Evolutionary conservation across 2,329 filamentous ascomycete species (phyloP).

Genomic region (Magnaporthiopsis rhizophila): DNA sequence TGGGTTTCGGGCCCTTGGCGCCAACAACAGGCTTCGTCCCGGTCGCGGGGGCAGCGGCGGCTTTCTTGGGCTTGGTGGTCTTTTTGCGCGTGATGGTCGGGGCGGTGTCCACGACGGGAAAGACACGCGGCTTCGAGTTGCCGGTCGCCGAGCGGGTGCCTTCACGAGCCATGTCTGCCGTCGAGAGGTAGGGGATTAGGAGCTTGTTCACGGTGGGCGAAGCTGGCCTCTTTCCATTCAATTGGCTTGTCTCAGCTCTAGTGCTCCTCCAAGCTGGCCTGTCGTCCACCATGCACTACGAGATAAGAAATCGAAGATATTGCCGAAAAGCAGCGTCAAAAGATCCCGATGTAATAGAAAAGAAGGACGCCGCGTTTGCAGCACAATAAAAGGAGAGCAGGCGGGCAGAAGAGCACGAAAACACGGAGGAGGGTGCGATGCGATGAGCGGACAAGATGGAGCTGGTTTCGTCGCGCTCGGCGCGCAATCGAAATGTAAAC

Average conservation of each 20-base stretch:
- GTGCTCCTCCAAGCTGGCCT: too few species aligned
- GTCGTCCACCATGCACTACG: background rate
- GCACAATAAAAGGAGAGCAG: background rate
- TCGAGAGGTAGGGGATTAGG: background rate
- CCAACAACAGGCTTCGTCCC: constrained; percentile 18
- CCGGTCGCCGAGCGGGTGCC: constrained; percentile 44
- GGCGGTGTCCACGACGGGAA: constrained; percentile 38
- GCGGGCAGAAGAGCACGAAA: background rate
- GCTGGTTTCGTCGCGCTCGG: background rate
- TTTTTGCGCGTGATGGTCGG: constrained; percentile 34
- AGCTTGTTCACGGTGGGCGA: background rate
- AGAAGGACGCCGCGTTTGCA: background rate
- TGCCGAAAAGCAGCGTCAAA: background rate
- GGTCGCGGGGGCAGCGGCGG: constrained; percentile 15
- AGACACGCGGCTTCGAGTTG: constrained; percentile 44
- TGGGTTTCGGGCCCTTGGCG: constrained; percentile 21
- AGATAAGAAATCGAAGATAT: background rate
- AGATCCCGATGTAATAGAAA: background rate
- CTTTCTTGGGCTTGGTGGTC: constrained; percentile 12
- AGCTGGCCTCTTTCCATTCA: background rate
- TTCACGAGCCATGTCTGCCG: constrained; percentile 36
- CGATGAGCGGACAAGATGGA: background rate
- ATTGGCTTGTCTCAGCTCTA: background rate
- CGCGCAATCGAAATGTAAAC: background rate
- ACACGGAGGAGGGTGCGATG: background rate